A percentile compares a stretch with the other conserved stretches of the same genome.
Conservation (phyloP, 345 rosid species). For the Combretum micranthum region DNA sequence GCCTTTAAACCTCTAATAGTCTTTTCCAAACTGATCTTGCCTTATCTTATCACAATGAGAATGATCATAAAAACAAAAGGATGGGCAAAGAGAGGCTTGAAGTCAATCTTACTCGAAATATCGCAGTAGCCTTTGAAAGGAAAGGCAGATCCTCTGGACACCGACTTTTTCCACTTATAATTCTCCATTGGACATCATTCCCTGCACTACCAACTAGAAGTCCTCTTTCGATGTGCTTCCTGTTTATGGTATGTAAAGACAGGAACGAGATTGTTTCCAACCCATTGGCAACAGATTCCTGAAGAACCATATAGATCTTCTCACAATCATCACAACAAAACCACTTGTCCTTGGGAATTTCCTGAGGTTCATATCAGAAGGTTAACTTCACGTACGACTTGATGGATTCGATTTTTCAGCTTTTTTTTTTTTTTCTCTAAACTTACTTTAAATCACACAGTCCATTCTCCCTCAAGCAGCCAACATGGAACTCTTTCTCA, state of each 20-base stretch:
- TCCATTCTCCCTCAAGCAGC: conserved; percentile 74
- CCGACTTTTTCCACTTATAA: conserved; percentile 78
- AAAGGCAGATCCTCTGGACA: conserved; percentile 55
- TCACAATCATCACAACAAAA: conserved; percentile 82
- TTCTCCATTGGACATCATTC: conserved; percentile 62
- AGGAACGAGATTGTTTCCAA: conserved; percentile 44
- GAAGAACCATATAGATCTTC: conserved; percentile 50
- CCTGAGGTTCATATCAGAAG: conserved; percentile 36
- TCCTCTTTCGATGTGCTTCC: conserved; percentile 73
- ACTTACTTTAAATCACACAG: conserved; percentile 81
- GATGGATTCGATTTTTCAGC: background rate
- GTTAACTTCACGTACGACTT: background rate
- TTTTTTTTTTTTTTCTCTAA: background rate
- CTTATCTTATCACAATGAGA: background rate
- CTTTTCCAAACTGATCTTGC: no score
- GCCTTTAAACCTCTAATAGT: no score
- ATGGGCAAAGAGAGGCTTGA: background rate
- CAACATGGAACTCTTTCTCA: conserved; percentile 76
- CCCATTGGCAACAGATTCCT: conserved; percentile 56
- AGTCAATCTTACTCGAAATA: conserved; percentile 63
- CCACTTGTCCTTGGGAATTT: conserved; percentile 79
- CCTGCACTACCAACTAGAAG: conserved; percentile 29
- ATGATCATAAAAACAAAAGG: background rate
- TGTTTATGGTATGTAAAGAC: conserved; percentile 41
- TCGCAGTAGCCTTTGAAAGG: conserved; percentile 72